These are phyloP conservation scores for Acanthamoeba healyi DNA, from an alignment of 208 protist genomes.

Conservation along the genomic window DNA sequence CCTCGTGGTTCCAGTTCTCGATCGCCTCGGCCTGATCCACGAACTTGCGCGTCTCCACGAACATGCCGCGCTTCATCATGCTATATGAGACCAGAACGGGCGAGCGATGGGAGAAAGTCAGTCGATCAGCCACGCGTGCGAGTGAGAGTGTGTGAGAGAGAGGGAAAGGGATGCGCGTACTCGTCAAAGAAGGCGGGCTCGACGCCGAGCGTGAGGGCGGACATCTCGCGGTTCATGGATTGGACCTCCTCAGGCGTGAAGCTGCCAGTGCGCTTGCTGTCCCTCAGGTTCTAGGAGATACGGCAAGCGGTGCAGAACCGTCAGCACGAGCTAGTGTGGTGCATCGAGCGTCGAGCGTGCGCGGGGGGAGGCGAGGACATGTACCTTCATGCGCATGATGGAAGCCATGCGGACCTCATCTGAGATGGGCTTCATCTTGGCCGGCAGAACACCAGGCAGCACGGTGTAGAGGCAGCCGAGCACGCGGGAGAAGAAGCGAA, in stretches of 20 bases:
- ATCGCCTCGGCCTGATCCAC: slow-evolving; percentile 49
- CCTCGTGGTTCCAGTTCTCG: slow-evolving; percentile 71
- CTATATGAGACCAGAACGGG: not conserved
- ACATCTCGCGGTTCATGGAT: slow-evolving; percentile 69
- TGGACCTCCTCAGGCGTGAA: slow-evolving; percentile 51
- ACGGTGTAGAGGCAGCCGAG: slow-evolving; percentile 36
- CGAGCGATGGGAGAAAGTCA: too few species aligned
- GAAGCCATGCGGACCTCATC: slow-evolving; percentile 36
- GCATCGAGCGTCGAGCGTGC: not conserved
- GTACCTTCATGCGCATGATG: slow-evolving; percentile 69
- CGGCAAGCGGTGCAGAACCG: not conserved
- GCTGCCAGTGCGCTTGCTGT: slow-evolving; percentile 61
- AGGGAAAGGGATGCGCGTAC: not conserved
- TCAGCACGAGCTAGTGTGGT: not conserved
- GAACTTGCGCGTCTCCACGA: slow-evolving; percentile 56
- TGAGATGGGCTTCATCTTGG: slow-evolving; percentile 40
- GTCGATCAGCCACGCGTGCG: too few species aligned
- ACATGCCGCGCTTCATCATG: slow-evolving; percentile 71
- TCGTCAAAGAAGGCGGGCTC: slow-evolving; percentile 68
- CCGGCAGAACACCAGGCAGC: slow-evolving; percentile 22
- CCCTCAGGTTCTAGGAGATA: slow-evolving; percentile 64
- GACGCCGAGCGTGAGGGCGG: slow-evolving; percentile 56
- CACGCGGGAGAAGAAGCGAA: slow-evolving; percentile 46
- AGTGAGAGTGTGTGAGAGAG: not conserved
- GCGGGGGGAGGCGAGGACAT: not conserved